phyloP scores from a whole-genome alignment of 176 grass and related monocot genomes.

The Areca catechu region DNA sequence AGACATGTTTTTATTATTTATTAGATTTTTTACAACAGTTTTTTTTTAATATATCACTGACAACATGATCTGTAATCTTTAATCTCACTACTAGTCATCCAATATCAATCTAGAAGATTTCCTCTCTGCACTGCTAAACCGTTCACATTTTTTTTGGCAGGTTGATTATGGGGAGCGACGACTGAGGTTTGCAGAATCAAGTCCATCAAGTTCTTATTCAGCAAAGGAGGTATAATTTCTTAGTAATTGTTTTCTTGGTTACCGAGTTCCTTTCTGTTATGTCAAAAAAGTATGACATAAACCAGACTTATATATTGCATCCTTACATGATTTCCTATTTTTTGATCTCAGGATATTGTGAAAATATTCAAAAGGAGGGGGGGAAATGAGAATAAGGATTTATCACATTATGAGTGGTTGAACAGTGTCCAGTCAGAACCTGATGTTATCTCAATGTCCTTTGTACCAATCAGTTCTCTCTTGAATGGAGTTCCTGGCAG shows the following conservation, averaged over 20 bases:
- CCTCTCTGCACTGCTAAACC: too few species aligned
- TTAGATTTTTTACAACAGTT: too few species aligned
- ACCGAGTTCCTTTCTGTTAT: neutral
- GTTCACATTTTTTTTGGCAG: constrained; percentile 13
- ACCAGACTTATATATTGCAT: constrained; percentile 3
- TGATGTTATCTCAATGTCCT: constrained; percentile 91
- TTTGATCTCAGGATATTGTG: constrained; percentile 50
- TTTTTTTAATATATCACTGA: too few species aligned
- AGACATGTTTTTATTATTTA: too few species aligned
- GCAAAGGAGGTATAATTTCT: constrained; percentile 46
- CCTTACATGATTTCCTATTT: constrained; percentile 16
- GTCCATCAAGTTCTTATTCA: constrained; percentile 52
- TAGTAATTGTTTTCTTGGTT: too few species aligned
- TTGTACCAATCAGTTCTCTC: constrained; percentile 92
- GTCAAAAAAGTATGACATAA: neutral
- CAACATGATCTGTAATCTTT: too few species aligned
- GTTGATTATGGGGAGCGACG: constrained; percentile 57
- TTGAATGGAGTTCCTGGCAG: constrained; percentile 94
- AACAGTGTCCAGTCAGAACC: constrained; percentile 64
- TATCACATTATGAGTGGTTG: constrained; percentile 76
- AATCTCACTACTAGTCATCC: too few species aligned
- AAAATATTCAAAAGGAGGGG: constrained; percentile 76
- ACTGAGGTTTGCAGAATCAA: constrained; percentile 62
- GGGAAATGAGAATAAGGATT: constrained; percentile 60
- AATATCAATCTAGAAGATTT: too few species aligned